phyloP scores from a whole-genome alignment of 257 asterid genomes.

The Forsythia suspensa region DNA sequence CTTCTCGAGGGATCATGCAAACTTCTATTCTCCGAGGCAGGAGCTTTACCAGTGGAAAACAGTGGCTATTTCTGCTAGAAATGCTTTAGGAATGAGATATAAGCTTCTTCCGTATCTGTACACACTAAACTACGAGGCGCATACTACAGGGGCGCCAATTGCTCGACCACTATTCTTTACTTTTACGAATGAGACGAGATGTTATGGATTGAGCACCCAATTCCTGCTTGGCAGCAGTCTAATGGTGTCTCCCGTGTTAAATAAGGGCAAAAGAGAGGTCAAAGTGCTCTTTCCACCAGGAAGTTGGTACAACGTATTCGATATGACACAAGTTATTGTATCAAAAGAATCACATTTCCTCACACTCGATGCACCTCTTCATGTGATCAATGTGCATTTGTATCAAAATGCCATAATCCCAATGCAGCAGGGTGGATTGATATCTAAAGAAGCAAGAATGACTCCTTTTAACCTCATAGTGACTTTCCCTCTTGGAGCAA shows the following conservation, averaged over 20 bases:
- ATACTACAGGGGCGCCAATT: constrained; percentile 75
- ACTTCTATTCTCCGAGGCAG: constrained; percentile 83
- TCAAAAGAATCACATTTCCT: constrained; percentile 38
- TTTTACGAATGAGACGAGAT: constrained; percentile 49
- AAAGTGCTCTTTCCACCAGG: constrained; percentile 72
- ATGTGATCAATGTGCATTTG: constrained; percentile 75
- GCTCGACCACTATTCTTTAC: constrained; percentile 85
- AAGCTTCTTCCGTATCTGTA: constrained; percentile 74
- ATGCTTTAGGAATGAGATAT: constrained; percentile 91
- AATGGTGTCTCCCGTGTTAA: constrained; percentile 90
- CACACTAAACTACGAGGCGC: constrained; percentile 84
- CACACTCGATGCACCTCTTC: constrained; percentile 68
- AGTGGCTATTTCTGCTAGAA: constrained; percentile 86
- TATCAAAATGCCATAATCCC: constrained; percentile 75
- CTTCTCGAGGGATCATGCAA: constrained; percentile 92
- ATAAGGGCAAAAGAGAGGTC: constrained; percentile 47
- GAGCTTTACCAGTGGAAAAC: constrained; percentile 97
- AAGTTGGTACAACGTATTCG: constrained; percentile 78
- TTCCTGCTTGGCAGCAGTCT: constrained; percentile 75
- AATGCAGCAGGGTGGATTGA: constrained; percentile 86
- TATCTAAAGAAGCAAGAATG: constrained; percentile 70
- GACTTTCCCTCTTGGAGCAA: constrained; percentile 65
- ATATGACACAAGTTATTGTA: constrained; percentile 59
- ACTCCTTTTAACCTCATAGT: constrained; percentile 80
- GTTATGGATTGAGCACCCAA: constrained; percentile 78